Evolutionary conservation across 306 rosid species (phyloP), one percentile per base, ranked within the genome.

Genomic region (Geum urbanum): DNA sequence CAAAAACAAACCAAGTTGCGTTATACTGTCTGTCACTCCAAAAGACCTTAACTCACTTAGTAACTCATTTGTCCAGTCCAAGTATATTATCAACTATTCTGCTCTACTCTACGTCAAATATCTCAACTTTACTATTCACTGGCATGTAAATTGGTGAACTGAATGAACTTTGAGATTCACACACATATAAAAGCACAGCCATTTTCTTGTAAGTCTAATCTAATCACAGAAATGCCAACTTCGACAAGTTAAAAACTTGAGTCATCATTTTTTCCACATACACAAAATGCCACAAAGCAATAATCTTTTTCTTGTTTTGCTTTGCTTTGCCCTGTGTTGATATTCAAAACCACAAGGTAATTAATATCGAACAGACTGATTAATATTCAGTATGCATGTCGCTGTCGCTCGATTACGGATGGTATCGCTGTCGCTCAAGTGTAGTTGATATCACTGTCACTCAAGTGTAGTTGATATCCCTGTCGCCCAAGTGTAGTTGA

Each of bases 1-100:
- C 74, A 80, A 72, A 70, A 74, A 80, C 6, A 27, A 72, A 79
- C 39, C 46, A 71, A 75, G 41, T 68, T 52, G 39, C 39, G 11
- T 52, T 51, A 7, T 7, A 39, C 19, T 43, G 47, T 39, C 48
- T 51, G 8, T 11, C 14, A 50, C 61, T 51, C 27, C 35, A 40
- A 9, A 50, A 6, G 5, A 32, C n/a, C 9, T 11, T 27, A 27
- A 27, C 32, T 2, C 2, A 27, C 32, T 27, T 2, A 27, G 32
- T 27, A n/a, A n/a, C n/a, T n/a, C n/a, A n/a, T n/a, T n/a, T n/a
- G n/a, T n/a, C n/a, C n/a, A n/a, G n/a, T n/a, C n/a, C n/a, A n/a
- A n/a, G n/a, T n/a, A 10, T 41, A 32, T 58, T 27, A 13, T 58
- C 22, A 58, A 58, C 45, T 6, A n/a, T 40, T 41, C 67, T 5